Base-by-base conservation (phyloP, 2,329 filamentous ascomycete species). In the Trichothecium roseum region DNA sequence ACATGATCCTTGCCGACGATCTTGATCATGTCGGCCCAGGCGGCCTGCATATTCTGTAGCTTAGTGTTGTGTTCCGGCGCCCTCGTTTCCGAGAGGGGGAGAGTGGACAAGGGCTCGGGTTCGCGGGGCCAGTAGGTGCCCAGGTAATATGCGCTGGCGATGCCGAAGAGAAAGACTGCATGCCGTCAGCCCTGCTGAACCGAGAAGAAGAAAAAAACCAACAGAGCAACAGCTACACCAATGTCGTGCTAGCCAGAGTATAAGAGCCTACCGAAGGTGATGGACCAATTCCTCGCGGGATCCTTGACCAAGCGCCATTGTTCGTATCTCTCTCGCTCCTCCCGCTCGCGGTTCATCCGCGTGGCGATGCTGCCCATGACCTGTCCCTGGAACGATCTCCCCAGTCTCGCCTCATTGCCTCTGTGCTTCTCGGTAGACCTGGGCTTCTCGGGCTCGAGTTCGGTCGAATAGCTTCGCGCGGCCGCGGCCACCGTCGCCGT, bases 11-110 rank as follows among this genome's bases (percentile, higher is more conserved):
- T 65, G 44, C 78, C 78, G 4, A 82, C 68, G 33, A 82, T 68
- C 37, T 65, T 67, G 37, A 69, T 68, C 41, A 83, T 79, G 56
- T 83, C 78, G n/a, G 73, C 61, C 78, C 78, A 82, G 4, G 78
- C 74, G 18, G 78, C 74, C 57, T 81, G 73, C 48, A 83, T 69
- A 49, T 81, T 79, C 46, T 73, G 65, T 39, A 73, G 67, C 42
- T 69, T 69, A 36, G 66, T 66, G 46, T 78, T 72, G 56, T 80
- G 73, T 45, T 58, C 59, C 8, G 71, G 70, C n/a, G 67, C 52
- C 18, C 48, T 60, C 9, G 66, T 62, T 35, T 66, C 63, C 40
- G 55, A 54, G 7, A 82, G 66, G 18, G 77, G 74, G 3, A 76
- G 57, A 9, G 78, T 82, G 44, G 78, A 82, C 24, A 56, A 52